These are phyloP conservation scores for Phytopythium boreale DNA, from an alignment of 352 stramenopile genomes.

Conservation along the genomic window DNA sequence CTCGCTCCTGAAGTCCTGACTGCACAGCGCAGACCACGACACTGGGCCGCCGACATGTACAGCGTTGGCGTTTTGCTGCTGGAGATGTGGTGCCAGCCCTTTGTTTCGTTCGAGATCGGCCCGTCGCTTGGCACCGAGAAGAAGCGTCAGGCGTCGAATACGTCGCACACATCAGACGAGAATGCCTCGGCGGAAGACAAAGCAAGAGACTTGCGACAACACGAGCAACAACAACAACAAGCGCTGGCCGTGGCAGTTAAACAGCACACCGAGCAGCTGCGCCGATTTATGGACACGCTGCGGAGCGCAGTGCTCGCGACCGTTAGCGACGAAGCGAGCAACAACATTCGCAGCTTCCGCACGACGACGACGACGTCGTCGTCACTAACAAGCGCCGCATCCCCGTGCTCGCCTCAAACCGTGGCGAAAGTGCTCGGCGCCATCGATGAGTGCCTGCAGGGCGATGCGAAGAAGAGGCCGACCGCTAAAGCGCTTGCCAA, in stretches of 20 bases:
- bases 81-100: constrained; percentile 53
- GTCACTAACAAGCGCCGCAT: constrained; percentile 12
- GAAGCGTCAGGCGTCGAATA: neutral
- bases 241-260: neutral
- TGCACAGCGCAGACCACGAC: constrained; percentile 18
- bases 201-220: constrained; percentile 10
- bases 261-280: constrained; percentile 35
- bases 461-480: constrained; percentile 48
- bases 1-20: constrained; percentile 45
- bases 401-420: constrained; percentile 8
- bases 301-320: constrained; percentile 25
- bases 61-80: constrained; percentile 51
- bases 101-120: constrained; percentile 34
- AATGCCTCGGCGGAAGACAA: constrained; percentile 22
- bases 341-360: constrained; percentile 41
- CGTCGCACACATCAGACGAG: neutral
- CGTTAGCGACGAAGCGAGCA: constrained; percentile 21
- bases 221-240: constrained; percentile 4
- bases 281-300: constrained; percentile 50
- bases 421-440: constrained; percentile 41
- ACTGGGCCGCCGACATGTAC: constrained; percentile 53
- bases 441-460: constrained; percentile 60
- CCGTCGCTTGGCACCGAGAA: neutral
- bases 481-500: constrained; percentile 51
- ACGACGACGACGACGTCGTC: constrained; percentile 34